phyloP scores from a whole-genome alignment of 2,329 filamentous ascomycete genomes.

The Exserohilum rostratum region DNA sequence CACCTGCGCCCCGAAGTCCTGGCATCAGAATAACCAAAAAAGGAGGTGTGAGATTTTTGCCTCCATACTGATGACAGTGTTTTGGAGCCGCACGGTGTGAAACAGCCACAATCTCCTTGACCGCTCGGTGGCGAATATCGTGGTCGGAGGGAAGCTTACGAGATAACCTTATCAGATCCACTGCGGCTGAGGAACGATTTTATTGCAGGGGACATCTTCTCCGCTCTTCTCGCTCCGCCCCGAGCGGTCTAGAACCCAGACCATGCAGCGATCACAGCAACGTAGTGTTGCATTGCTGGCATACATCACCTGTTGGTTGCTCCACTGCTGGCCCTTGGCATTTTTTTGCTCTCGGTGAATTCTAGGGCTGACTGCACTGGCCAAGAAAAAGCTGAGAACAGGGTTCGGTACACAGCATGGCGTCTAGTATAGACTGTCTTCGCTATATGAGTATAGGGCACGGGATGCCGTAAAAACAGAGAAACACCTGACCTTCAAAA shows the following conservation, averaged over 20 bases:
- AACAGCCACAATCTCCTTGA: neutral
- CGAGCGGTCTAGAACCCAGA: neutral
- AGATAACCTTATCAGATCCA: neutral
- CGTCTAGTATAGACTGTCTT: neutral
- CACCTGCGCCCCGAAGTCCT: neutral
- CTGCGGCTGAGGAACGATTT: neutral
- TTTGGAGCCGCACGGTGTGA: neutral
- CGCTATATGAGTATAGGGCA: neutral
- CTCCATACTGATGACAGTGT: too few species aligned
- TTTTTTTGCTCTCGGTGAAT: neutral
- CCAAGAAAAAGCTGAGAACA: neutral
- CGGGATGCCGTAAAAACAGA: neutral
- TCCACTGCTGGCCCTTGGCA: neutral
- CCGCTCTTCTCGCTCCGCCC: neutral
- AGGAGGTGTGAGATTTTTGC: neutral
- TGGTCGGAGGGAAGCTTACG: neutral
- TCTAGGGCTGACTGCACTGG: neutral
- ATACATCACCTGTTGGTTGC: neutral
- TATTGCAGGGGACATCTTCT: neutral
- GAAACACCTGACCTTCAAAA: neutral
- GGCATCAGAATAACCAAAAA: too few species aligned
- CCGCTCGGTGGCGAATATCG: slow-evolving; percentile 1
- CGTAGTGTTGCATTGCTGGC: neutral
- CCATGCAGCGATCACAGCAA: neutral
- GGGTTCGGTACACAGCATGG: neutral